Base-by-base conservation (phyloP, 202 grass and related monocot species). In the Hordeum pubiflorum region DNA sequence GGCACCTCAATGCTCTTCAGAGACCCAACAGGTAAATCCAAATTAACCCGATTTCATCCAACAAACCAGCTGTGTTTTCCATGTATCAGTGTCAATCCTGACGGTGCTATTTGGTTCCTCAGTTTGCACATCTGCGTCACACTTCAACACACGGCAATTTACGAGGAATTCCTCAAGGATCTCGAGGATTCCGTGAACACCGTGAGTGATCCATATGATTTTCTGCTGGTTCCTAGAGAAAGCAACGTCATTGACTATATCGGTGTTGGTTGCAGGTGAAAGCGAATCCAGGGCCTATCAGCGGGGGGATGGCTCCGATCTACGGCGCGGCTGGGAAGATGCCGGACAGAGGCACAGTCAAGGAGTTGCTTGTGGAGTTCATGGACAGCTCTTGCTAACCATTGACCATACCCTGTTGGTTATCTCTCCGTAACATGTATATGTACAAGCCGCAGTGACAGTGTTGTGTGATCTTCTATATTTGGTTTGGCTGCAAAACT, bases 281-380 rank as follows among this genome's bases (percentile, higher is more conserved):
- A 82, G 86, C 89, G 57, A 98, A 95, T 44, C 92, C 96, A 58
- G 96, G 95, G 6, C 92, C 96, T 57, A 91, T 98, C 39, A 89
- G 33, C 2, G 90, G 95, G 14, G 95, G 95, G 8, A 78, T 79
- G 60, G 95, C 95, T 46, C 95, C 95, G 3, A 91, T 95, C 57
- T 98, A 98, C 17, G 95, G 95, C 7, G 92, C 92, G 0, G 95
- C 92, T 4, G 95, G 95, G 82, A 98, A 95, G 90, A 98, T 98
- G 95, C 95, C 95, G 0, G 95, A 98, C 83, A 86, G 95, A 85
- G 95, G 92, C 77, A 95, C 87, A 55, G 89, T 95, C 22, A 81
- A 74, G 56, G 95, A 98, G 65, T 78, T 98, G 24, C 79, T 95
- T 22, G 87, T 98, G 40, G 95, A 95, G 82, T 98, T 91, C 82